A percentile compares a stretch with the other conserved stretches of the same genome.
Evolutionary conservation across 192 early-diverging fungal species (phyloP).

Genomic region (Coemansia sp.): DNA sequence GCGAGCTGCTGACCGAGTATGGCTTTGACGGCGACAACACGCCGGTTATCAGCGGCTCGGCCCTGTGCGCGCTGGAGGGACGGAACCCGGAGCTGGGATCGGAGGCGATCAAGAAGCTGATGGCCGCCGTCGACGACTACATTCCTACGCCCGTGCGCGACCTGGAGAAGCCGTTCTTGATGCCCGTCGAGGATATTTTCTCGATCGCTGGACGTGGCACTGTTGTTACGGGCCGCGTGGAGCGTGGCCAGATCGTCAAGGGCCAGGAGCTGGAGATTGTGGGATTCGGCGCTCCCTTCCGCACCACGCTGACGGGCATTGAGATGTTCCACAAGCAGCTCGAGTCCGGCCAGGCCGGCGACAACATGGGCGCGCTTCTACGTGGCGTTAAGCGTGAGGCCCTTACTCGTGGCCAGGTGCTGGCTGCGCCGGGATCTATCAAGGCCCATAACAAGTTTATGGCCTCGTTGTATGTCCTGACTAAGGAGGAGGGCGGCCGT

Average conservation of each 20-base stretch:
- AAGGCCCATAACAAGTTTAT: conserved; percentile 95
- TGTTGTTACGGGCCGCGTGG: conserved; percentile 93
- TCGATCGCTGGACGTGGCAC: conserved; percentile 98
- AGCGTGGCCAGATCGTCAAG: conserved; percentile 91
- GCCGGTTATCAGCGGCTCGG: conserved; percentile 92
- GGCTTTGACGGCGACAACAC: conserved; percentile 90
- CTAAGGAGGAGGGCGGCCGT: conserved; percentile 97
- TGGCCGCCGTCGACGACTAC: conserved; percentile 88
- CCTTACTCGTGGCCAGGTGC: conserved; percentile 92
- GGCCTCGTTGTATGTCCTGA: conserved; percentile 91
- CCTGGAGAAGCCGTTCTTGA: conserved; percentile 98
- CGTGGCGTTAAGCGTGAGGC: conserved; percentile 98
- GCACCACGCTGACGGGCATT: conserved; percentile 96
- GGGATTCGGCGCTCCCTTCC: conserved; percentile 84
- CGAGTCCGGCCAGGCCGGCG: conserved; percentile 94
- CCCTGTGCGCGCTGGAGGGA: conserved; percentile 93
- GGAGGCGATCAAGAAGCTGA: conserved; percentile 86
- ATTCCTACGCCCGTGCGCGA: conserved; percentile 93
- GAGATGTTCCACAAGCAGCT: conserved; percentile 99
- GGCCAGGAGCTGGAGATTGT: conserved; percentile 97
- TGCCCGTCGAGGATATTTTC: conserved; percentile 99
- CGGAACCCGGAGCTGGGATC: conserved; percentile 89
- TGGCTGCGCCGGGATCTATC: conserved; percentile 90
- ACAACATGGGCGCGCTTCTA: conserved; percentile 97
- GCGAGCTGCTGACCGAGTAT: conserved; percentile 89